Evolutionary conservation across 805 yeast species (phyloP).

Genomic region (Yarrowia bubula): DNA sequence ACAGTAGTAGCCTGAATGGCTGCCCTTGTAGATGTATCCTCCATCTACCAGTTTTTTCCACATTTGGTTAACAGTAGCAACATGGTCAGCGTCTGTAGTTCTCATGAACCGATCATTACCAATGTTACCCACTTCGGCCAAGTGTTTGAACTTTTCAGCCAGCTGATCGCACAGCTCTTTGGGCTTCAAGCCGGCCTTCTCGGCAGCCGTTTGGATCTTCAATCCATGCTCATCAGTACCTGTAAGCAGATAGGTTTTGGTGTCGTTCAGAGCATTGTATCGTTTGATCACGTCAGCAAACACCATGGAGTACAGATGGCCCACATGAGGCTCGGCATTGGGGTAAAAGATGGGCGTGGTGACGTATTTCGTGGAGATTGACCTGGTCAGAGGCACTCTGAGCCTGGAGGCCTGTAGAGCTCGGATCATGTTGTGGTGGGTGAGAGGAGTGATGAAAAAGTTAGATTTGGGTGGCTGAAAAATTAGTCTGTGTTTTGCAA

Average conservation of each 20-base stretch:
- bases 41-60: slow-evolving; percentile 63
- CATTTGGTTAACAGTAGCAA: slow-evolving; percentile 57
- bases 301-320: slow-evolving; percentile 86
- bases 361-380: slow-evolving; percentile 35
- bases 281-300: slow-evolving; percentile 75
- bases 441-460: no score
- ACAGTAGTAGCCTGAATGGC: slow-evolving; percentile 93
- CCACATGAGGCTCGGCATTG: slow-evolving; percentile 92
- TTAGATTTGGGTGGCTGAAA: no score
- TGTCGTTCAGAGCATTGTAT: slow-evolving; percentile 11
- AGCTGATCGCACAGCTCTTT: slow-evolving; percentile 70
- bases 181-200: slow-evolving; percentile 52
- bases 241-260: slow-evolving; percentile 50
- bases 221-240: slow-evolving; percentile 98
- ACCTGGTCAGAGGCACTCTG: background rate
- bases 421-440: background rate
- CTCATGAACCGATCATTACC: slow-evolving; percentile 75
- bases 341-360: slow-evolving; percentile 97
- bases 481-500: no score
- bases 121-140: slow-evolving; percentile 61
- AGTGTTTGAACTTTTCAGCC: slow-evolving; percentile 57
- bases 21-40: slow-evolving; percentile 75
- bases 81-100: slow-evolving; percentile 85
- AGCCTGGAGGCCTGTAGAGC: background rate
- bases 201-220: slow-evolving; percentile 87